Percentiles rank a stretch among this genome's conserved stretches.
phyloP scores from a whole-genome alignment of 2,329 filamentous ascomycete species.

The Rhynchosporium graminicola region DNA sequence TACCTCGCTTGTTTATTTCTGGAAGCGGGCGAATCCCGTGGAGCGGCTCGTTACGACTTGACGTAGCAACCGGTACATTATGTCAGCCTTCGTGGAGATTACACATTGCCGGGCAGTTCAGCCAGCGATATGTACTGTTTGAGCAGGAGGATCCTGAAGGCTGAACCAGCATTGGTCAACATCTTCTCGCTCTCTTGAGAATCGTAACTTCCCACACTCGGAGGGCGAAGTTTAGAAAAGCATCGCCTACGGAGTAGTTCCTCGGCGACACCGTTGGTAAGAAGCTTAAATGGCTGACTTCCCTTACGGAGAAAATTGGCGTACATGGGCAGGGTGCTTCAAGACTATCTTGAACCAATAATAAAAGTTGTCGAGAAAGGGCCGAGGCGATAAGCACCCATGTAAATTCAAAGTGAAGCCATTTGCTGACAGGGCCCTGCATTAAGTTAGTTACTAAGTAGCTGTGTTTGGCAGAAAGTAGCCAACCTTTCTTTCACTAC shows the following conservation, averaged over 20 bases:
- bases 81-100: background rate
- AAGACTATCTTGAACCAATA: background rate
- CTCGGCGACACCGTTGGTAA: slow-evolving; percentile 18
- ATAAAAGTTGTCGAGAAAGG: background rate
- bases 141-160: background rate
- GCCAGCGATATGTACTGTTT: background rate
- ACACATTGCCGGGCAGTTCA: background rate
- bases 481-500: too few species aligned
- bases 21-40: slow-evolving; percentile 8
- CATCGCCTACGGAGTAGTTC: background rate
- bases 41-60: background rate
- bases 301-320: background rate
- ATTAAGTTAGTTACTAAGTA: background rate
- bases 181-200: background rate
- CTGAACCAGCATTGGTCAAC: background rate
- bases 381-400: slow-evolving; percentile 17
- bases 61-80: background rate
- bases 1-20: slow-evolving; percentile 12
- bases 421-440: background rate
- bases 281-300: background rate
- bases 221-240: background rate
- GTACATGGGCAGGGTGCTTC: slow-evolving; percentile 5
- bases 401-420: slow-evolving; percentile 1
- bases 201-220: background rate
- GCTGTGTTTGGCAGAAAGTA: background rate